Base-by-base conservation (phyloP, 192 early-diverging fungal species). In the Gamsiella multidivaricata region DNA sequence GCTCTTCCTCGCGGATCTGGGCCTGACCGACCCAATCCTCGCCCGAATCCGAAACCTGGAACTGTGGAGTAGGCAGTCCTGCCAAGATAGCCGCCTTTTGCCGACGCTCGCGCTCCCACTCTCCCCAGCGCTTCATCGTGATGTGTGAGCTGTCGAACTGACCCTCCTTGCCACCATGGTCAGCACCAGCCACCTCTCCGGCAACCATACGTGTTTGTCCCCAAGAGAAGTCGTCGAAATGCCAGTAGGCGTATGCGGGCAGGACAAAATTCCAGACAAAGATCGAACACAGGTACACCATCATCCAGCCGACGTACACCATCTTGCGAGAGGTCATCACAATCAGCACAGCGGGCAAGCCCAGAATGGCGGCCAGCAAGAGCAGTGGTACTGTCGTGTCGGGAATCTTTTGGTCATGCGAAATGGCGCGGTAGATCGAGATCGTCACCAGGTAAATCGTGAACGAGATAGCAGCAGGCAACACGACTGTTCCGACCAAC, bases 261-360 rank as follows among this genome's bases (percentile, higher is more conserved):
- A 94, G 80, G 10, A 94, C 82, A 66, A 94, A 90, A 74, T 92
- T 92, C 91, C 91, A 93, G 2, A 94, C 72, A 5, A 91, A 91
- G 54, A 92, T 68, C 34, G 88, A 82, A 31, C 82, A 52, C 45
- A 94, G 59, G 64, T 91, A 94, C 11, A 97, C 80, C 46, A 94
- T 55, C 93, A 98, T 96, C 97, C 97, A 98, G 17, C 87, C 80
- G 34, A 97, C 81, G 80, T 96, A 98, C 32, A 94, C 82, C 61
- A 94, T 69, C 63, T 92, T 92, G 70, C 89, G 87, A 18, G 94
- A 91, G 0, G 95, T 97, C 52, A 98, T 84, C 49, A 94, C 81
- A 80, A 98, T 97, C 56, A 98, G 84, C 43, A 98, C 79, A 7
- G 91, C 97, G 3, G 97, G 97, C 26, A 97, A 79, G 70, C 94